Evolutionary conservation across 306 rosid species (phyloP).

Genomic region (Sicyos baderoa): DNA sequence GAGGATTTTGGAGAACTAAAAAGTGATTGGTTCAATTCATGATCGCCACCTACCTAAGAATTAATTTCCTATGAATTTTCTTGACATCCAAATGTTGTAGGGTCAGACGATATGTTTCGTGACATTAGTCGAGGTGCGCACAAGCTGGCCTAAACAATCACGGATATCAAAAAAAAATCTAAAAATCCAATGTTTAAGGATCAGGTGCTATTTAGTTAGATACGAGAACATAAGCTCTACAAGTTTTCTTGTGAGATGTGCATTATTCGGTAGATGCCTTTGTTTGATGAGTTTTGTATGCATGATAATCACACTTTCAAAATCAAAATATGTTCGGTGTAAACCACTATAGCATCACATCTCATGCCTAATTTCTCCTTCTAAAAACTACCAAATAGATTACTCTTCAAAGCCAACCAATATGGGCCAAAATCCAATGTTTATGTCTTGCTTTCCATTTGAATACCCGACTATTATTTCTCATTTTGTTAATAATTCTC

Average conservation of each 20-base stretch:
- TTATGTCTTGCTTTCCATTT: neutral
- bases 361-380: neutral
- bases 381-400: neutral
- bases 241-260: conserved; percentile 12
- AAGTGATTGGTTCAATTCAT: too few relatives aligned
- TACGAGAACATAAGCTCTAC: neutral
- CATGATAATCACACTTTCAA: neutral
- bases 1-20: too few relatives aligned
- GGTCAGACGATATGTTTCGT: too few relatives aligned
- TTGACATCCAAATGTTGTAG: too few relatives aligned
- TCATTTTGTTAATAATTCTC: neutral
- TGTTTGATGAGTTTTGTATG: neutral
- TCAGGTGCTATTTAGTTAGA: neutral
- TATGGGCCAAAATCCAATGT: neutral
- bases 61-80: too few relatives aligned
- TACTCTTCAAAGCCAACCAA: neutral
- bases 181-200: neutral
- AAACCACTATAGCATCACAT: neutral
- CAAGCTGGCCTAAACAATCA: too few relatives aligned
- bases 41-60: too few relatives aligned
- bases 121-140: too few relatives aligned
- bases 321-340: neutral
- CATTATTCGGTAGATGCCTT: neutral
- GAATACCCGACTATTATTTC: neutral
- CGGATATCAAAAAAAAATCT: too few relatives aligned